Base-by-base conservation (phyloP, 768 basidiomycete genomes). In the Fomitopsis pulvina region DNA sequence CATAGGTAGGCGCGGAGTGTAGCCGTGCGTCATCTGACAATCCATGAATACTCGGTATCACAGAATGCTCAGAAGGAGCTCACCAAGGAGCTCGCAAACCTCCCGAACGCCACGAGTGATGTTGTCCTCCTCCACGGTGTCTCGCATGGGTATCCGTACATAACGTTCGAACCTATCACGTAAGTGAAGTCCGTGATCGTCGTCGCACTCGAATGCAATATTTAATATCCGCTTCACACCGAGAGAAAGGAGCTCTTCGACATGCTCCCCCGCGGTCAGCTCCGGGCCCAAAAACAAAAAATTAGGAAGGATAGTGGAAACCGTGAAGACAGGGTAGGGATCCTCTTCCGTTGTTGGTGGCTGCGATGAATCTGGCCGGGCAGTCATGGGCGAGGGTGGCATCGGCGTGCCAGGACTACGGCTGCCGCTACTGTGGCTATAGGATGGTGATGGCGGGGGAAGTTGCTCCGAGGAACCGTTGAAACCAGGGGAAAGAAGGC, bases 231-330 rank as follows among this genome's bases (percentile, higher is more conserved):
- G 72, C 64, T 80, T 85, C 50, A 97, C 85, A 0, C 92, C 93
- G 16, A 92, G 68, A 0, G 72, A 69, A 52, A 81, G 74, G 41
- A 97, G 69, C 66, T 86, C 81, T 20, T 78, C 71, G 16, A 92
- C 85, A 58, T 97, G 90, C 54, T 83, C 85, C 45, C 74, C 72
- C 10, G 72, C 66, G 3, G 85, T 85, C 24, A 89, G 74, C 65
- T 98, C 95, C 0, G 94, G 91, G 1, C 94, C 95, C 27, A 97
- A 77, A 66, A 80, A 98, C 24, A 98, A 71, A 68, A 96, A 96
- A 50, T 81, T 79, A 2, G 94, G 93, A 2, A 98, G 72, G 56
- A 98, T 96, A 18, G 87, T 88, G 14, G 92, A 95, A 30, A 96
- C 80, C n/a, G 75, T 70, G 63, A 96, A 97, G 4, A 68, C 66